These are phyloP conservation scores for Microdochium trichocladiopsis DNA, from an alignment of 2,329 filamentous ascomycete genomes.

Conservation along the genomic window DNA sequence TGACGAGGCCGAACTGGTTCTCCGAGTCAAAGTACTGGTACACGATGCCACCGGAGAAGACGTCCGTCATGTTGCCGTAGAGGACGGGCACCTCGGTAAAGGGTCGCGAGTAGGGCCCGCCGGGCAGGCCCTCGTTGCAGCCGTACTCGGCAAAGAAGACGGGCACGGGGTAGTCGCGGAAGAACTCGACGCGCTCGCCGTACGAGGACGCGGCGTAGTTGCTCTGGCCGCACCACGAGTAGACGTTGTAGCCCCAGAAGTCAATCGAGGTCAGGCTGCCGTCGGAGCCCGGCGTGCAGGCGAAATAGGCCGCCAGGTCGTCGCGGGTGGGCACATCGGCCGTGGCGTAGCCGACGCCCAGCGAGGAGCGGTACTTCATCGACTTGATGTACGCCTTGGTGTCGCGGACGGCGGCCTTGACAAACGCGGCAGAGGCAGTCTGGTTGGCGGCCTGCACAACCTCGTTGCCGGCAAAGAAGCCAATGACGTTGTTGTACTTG, in stretches of 20 bases:
- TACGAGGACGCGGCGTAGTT: constrained; percentile 73
- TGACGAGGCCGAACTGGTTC: constrained; percentile 82
- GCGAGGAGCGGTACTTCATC: constrained; percentile 61
- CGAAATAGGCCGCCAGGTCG: constrained; percentile 86
- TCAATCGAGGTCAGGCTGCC: constrained; percentile 56
- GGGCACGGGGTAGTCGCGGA: constrained; percentile 81
- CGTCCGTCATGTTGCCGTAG: constrained; percentile 73
- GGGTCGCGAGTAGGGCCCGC: constrained; percentile 56
- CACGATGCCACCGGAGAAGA: constrained; percentile 94
- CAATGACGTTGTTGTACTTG: constrained; percentile 84
- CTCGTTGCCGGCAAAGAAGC: constrained; percentile 98
- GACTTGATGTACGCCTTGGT: constrained; percentile 88
- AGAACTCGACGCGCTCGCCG: constrained; percentile 76
- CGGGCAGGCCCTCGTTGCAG: constrained; percentile 61
- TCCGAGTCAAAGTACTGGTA: constrained; percentile 96
- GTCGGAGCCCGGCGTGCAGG: constrained; percentile 64
- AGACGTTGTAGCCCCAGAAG: constrained; percentile 99
- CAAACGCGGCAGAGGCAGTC: constrained; percentile 84
- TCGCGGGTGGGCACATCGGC: constrained; percentile 80
- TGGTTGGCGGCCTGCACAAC: constrained; percentile 86
- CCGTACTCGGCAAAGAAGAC: constrained; percentile 99
- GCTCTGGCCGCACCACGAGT: constrained; percentile 95
- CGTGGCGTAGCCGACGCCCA: constrained; percentile 93
- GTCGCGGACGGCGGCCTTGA: constrained; percentile 96
- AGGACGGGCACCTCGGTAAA: constrained; percentile 83